These are phyloP conservation scores for Oryza punctata DNA, from an alignment of 176 grass and related monocot genomes.

Conservation along the genomic window DNA sequence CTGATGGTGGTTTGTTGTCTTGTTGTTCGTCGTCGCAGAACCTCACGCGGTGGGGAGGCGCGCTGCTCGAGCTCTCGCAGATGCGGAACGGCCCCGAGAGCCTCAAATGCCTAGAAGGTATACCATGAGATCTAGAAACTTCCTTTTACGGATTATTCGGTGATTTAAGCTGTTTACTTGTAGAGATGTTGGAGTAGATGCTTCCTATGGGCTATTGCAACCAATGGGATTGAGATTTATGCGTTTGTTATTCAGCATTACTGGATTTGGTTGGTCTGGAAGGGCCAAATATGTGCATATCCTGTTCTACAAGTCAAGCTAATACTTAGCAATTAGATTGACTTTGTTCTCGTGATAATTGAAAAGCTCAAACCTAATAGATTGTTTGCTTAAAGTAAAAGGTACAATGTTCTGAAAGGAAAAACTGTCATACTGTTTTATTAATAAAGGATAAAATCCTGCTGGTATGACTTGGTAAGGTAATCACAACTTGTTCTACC, in stretches of 20 bases:
- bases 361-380: background rate
- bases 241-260: background rate
- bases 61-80: slow-evolving; percentile 79
- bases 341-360: background rate
- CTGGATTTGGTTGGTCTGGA: background rate
- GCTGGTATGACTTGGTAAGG: background rate
- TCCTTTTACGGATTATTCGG: background rate
- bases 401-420: background rate
- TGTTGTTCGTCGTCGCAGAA: slow-evolving; percentile 38
- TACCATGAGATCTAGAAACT: background rate
- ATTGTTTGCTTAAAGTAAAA: background rate
- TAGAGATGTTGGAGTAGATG: background rate
- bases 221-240: background rate
- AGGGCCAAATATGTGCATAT: background rate
- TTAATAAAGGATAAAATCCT: background rate
- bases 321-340: too few relatives aligned
- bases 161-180: background rate
- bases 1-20: slow-evolving; percentile 9
- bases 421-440: background rate
- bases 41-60: slow-evolving; percentile 80
- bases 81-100: slow-evolving; percentile 49
- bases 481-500: background rate
- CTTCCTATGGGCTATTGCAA: background rate
- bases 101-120: slow-evolving; percentile 65
- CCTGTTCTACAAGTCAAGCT: background rate